These are phyloP conservation scores for Extremus antarcticus DNA, from an alignment of 495 filamentous ascomycete species.

Conservation along the genomic window DNA sequence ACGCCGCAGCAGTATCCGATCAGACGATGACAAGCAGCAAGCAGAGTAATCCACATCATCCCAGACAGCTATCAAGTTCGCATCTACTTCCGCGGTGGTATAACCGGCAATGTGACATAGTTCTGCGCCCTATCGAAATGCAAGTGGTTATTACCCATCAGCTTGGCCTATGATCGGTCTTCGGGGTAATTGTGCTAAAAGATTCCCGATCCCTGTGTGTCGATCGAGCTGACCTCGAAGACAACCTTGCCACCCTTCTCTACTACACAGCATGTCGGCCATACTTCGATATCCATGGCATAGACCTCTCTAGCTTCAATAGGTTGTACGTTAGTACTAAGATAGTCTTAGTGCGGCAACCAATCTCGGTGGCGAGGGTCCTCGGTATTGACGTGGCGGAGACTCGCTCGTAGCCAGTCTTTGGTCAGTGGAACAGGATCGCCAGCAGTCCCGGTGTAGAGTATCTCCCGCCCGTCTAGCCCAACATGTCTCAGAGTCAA, in stretches of 20 bases:
- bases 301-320: slow-evolving; percentile 48
- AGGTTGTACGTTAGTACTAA: slow-evolving; percentile 41
- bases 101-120: slow-evolving; percentile 8
- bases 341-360: slow-evolving; percentile 50
- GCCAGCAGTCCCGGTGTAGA: slow-evolving; percentile 48
- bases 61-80: too few relatives aligned
- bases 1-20: too few relatives aligned
- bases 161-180: slow-evolving; percentile 30
- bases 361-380: slow-evolving; percentile 39
- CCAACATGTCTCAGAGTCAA: slow-evolving; percentile 48
- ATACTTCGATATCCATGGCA: slow-evolving; percentile 51
- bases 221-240: slow-evolving; percentile 47
- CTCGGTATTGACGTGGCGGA: slow-evolving; percentile 40
- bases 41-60: too few relatives aligned
- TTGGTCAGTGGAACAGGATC: slow-evolving; percentile 41
- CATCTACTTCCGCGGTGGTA: too few relatives aligned
- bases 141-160: slow-evolving; percentile 4
- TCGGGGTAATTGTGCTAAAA: slow-evolving; percentile 42
- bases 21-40: too few relatives aligned
- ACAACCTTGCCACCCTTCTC: slow-evolving; percentile 40
- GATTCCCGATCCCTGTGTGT: slow-evolving; percentile 50
- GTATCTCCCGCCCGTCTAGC: slow-evolving; percentile 43
- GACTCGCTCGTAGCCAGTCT: slow-evolving; percentile 45
- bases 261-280: slow-evolving; percentile 57
- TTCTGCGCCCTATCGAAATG: slow-evolving; percentile 4